phyloP scores from a whole-genome alignment of 2,329 filamentous ascomycete species.

The Ophiostoma himal-ulmi region DNA sequence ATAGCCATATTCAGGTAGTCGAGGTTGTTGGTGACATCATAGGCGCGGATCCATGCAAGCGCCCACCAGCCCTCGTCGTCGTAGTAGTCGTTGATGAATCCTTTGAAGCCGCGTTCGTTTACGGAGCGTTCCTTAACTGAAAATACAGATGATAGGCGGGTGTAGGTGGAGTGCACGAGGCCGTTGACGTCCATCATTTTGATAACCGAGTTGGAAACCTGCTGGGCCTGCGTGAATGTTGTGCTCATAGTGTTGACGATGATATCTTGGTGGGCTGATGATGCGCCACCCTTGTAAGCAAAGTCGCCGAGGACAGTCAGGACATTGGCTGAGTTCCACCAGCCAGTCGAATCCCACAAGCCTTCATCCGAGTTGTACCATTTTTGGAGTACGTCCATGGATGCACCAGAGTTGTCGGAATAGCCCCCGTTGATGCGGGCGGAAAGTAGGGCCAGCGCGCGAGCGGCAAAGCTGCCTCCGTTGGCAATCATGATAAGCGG shows the following conservation, averaged over 20 bases:
- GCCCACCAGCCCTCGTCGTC: slow-evolving; percentile 62
- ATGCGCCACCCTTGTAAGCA: slow-evolving; percentile 32
- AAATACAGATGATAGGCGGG: slow-evolving; percentile 14
- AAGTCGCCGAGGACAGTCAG: slow-evolving; percentile 58
- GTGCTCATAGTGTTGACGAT: slow-evolving; percentile 40
- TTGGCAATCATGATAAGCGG: slow-evolving; percentile 2
- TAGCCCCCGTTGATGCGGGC: slow-evolving; percentile 29
- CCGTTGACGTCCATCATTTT: slow-evolving; percentile 38
- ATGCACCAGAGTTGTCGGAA: slow-evolving; percentile 32
- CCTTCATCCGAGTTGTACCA: slow-evolving; percentile 59
- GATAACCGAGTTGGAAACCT: slow-evolving; percentile 33
- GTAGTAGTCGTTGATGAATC: slow-evolving; percentile 52
- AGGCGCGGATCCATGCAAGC: slow-evolving; percentile 50
- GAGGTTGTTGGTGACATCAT: slow-evolving; percentile 44
- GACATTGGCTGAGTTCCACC: slow-evolving; percentile 69
- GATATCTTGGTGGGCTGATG: slow-evolving; percentile 35
- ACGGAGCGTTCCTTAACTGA: slow-evolving; percentile 26
- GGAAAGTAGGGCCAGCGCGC: slow-evolving; percentile 16
- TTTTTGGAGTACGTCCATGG: slow-evolving; percentile 44
- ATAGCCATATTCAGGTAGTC: slow-evolving; percentile 48
- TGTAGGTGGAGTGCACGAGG: slow-evolving; percentile 38
- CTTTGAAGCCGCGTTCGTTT: slow-evolving; percentile 34
- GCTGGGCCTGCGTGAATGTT: slow-evolving; percentile 44
- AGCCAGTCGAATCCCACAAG: slow-evolving; percentile 58
- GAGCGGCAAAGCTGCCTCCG: slow-evolving; percentile 18